These are phyloP conservation scores for Heliamphora pulchella DNA, from an alignment of 179 eudicot genomes.

Conservation along the genomic window DNA sequence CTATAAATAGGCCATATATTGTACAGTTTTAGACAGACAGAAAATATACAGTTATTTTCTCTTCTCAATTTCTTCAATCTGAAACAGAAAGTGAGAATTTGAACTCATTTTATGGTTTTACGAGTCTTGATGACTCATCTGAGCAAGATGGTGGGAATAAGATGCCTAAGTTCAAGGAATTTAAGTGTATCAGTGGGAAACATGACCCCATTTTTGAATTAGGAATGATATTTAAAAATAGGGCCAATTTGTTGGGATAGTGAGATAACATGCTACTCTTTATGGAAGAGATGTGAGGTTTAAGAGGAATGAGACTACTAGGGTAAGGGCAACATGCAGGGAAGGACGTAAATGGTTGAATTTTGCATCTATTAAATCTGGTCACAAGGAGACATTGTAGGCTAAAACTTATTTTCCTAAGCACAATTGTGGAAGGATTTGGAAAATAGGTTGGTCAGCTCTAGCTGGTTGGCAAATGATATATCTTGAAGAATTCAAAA, in stretches of 20 bases:
- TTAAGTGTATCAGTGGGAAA: not conserved
- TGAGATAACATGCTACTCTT: not conserved
- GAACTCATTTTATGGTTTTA: not conserved
- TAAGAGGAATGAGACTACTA: no score
- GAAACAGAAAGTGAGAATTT: no score
- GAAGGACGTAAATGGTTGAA: not conserved
- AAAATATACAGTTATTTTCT: no score
- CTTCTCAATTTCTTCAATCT: no score
- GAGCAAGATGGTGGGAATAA: not conserved
- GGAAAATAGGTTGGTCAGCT: not conserved
- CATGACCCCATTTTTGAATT: not conserved
- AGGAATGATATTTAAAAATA: not conserved
- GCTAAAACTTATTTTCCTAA: not conserved
- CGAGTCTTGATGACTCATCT: not conserved
- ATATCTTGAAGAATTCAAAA: not conserved
- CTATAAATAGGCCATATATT: no score
- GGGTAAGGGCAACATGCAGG: no score
- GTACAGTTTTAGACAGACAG: no score
- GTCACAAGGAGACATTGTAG: not conserved
- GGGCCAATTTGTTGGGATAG: not conserved
- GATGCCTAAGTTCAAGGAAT: not conserved
- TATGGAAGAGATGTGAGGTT: not conserved
- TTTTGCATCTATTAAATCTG: not conserved
- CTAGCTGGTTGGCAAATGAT: not conserved
- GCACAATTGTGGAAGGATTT: conserved; percentile 1